phyloP scores from a whole-genome alignment of 1,139 yeast genomes.

The Scheffersomyces insectosa region DNA sequence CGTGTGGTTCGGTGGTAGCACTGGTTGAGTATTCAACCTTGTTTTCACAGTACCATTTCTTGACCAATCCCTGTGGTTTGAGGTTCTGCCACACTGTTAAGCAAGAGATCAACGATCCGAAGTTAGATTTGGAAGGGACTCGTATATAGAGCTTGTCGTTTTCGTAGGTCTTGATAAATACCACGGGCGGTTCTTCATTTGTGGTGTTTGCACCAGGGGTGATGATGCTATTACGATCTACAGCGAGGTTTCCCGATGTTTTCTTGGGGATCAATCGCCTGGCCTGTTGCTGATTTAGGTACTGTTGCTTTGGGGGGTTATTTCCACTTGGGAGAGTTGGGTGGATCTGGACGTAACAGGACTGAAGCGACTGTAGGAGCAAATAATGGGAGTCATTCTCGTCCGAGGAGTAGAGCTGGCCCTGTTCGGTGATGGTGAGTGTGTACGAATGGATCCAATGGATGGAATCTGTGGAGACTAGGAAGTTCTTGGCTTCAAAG shows the following conservation, averaged over 20 bases:
- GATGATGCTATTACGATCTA: neutral
- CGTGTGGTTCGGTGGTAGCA: conserved; percentile 34
- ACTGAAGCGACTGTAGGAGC: conserved; percentile 40
- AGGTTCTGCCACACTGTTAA: conserved; percentile 67
- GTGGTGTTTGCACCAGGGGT: neutral
- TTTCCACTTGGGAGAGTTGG: conserved; percentile 20
- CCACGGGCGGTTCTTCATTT: conserved; percentile 40
- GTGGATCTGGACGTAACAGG: conserved; percentile 42
- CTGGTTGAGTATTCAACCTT: conserved; percentile 30
- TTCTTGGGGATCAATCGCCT: conserved; percentile 8
- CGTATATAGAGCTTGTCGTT: conserved; percentile 50
- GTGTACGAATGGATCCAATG: conserved; percentile 38
- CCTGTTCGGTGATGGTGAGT: conserved; percentile 37
- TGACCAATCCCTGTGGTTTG: conserved; percentile 56
- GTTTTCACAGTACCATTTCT: conserved; percentile 54
- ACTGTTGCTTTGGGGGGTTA: conserved; percentile 7
- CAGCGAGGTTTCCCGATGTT: conserved; percentile 2
- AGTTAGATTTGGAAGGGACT: conserved; percentile 43
- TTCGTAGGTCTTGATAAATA: conserved; percentile 48
- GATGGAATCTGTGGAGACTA: conserved; percentile 39
- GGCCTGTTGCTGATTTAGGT: conserved; percentile 11
- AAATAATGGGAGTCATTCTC: conserved; percentile 34
- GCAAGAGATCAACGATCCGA: conserved; percentile 50
- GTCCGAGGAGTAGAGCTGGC: conserved; percentile 38
- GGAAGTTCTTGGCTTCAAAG: conserved; percentile 36